Evolutionary conservation across 202 grass and related monocot species (phyloP), one percentile per base, ranked within the genome.

Genomic region (Zizania palustris): DNA sequence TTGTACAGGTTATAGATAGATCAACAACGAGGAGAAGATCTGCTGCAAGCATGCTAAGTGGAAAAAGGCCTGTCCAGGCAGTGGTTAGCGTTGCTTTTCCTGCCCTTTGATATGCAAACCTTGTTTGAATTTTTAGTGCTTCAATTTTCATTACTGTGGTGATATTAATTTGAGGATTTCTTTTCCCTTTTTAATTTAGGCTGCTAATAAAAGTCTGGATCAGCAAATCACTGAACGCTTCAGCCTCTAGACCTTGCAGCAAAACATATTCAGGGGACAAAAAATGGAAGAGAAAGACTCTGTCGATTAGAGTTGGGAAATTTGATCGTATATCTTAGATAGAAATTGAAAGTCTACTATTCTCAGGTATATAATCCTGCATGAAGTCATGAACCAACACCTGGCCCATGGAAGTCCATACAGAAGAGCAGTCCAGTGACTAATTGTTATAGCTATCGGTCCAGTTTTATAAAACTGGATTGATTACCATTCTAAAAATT

Each of bases 11-110:
- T 84, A 73, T 77, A 44, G 85, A 95, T 87, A 86, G 68, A 71
- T 75, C 80, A 81, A 87, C 68, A 51, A 75, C 89, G 85, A 92
- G 90, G 85, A 92, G 90, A 72, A 92, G 96, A 80, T 99, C 96
- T 58, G 96, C 96, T 63, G 96, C 87, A 78, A 99, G 96, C 89
- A 99, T 99, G 92, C 96, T 99, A 82, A 95, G 87, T 68, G 92
- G 92, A 83, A 99, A 90, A 88, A 99, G 90, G 67, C 75, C 85
- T 79, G 55, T 80, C 38, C 85, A 84, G 65, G 63, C 85, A 74
- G 63, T 20, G 87, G 92, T 95, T 79, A 74, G 87, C 63, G 10
- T 87, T 34, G 20, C 60, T 69, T n/a, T 85, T 72, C 28, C 53
- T 69, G 39, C 19, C 72, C 63, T 60, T 88, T 22, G 61, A 88